phyloP scores from a whole-genome alignment of 2,329 filamentous ascomycete species.

The Colletotrichum tanaceti region DNA sequence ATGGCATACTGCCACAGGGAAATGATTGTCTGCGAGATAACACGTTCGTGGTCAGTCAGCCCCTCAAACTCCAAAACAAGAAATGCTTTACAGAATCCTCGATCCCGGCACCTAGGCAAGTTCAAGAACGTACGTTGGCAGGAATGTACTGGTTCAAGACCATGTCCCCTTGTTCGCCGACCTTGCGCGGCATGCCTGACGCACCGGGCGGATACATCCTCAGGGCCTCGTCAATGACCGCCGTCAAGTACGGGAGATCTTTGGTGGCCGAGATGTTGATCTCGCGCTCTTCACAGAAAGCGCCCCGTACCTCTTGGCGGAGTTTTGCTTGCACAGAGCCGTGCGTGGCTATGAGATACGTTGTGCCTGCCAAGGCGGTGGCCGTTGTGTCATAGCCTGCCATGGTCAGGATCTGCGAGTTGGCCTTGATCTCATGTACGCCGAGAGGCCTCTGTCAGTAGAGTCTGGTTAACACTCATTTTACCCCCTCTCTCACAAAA shows the following conservation, averaged over 20 bases:
- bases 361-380: conserved; percentile 44
- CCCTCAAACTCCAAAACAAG: not conserved
- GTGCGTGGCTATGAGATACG: conserved; percentile 46
- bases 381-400: conserved; percentile 52
- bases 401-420: conserved; percentile 42
- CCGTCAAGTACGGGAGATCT: conserved; percentile 52
- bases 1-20: conserved; percentile 58
- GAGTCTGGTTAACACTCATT: not conserved
- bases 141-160: conserved; percentile 49
- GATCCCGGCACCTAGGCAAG: not conserved
- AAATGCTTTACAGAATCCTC: not conserved
- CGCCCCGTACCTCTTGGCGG: conserved; percentile 51
- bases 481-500: too few relatives aligned
- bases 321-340: conserved; percentile 47
- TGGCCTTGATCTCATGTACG: conserved; percentile 33
- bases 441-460: not conserved
- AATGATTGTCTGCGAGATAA: conserved; percentile 52
- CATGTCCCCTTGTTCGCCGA: conserved; percentile 47
- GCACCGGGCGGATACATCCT: conserved; percentile 52
- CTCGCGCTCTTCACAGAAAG: conserved; percentile 49
- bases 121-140: conserved; percentile 43
- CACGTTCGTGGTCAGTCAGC: not conserved
- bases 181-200: conserved; percentile 45
- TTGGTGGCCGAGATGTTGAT: conserved; percentile 49
- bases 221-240: conserved; percentile 55